phyloP scores from a whole-genome alignment of 495 filamentous ascomycete genomes.

The Lasiosphaeriaceae sp. region DNA sequence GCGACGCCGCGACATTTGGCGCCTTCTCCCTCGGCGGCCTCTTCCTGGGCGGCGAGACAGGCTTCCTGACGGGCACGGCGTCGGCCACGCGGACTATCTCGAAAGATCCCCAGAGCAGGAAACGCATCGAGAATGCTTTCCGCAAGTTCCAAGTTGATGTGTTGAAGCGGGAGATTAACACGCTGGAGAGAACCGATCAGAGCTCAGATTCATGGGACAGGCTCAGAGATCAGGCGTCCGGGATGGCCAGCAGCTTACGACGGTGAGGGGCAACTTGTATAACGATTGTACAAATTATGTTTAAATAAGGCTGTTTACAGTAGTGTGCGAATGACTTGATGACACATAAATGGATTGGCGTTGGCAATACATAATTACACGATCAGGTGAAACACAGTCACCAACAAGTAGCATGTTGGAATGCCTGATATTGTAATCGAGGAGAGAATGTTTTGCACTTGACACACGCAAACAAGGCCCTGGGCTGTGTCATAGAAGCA shows the following conservation, averaged over 20 bases:
- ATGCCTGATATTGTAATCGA: no score
- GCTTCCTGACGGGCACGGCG: conserved; percentile 52
- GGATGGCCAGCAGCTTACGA: conserved; percentile 11
- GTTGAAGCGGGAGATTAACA: conserved; percentile 53
- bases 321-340: no score
- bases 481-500: no score
- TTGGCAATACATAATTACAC: no score
- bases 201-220: conserved; percentile 9
- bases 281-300: no score
- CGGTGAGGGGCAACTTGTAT: background rate
- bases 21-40: conserved; percentile 59
- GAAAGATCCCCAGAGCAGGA: conserved; percentile 48
- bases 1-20: conserved; percentile 60
- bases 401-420: no score
- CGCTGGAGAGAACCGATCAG: conserved; percentile 42
- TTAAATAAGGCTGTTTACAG: no score
- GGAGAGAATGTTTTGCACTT: no score
- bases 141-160: conserved; percentile 58
- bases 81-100: conserved; percentile 49
- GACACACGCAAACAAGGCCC: no score
- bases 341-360: no score
- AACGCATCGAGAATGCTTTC: conserved; percentile 62
- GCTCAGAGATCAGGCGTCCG: conserved; percentile 10
- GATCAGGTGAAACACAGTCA: no score
- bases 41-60: conserved; percentile 62